Evolutionary conservation across 768 basidiomycete genomes (phyloP), one percentile per base, ranked within the genome.

Genomic region (Dacryopinax primogenitus): DNA sequence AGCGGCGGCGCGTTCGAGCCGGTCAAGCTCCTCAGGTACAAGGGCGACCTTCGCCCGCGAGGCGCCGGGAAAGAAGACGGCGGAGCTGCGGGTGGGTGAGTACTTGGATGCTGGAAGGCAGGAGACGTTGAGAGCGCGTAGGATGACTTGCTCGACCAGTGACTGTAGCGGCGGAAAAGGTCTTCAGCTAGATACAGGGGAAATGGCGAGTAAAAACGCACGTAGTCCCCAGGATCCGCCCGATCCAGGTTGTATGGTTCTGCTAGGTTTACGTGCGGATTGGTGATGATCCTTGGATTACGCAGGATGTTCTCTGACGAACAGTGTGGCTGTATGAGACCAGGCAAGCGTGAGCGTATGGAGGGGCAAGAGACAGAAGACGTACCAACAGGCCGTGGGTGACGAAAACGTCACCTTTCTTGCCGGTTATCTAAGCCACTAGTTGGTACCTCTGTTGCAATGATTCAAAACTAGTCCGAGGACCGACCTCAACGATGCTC

Each of bases 171-270:
- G 18, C 9, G 18, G 18, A 9, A 37, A 18, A 37, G 9, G 36
- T 37, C 36, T 9, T 9, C 18, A 18, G 18, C 36, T 37, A 37
- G 36, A 37, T 9, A 37, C 11, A 37, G 9, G 18, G 36, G 11
- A 37, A 18, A 18, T 18, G 36, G 36, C 11, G 18, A 37, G 18
- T 9, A 18, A 18, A 18, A 37, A 37, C 36, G 36, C 36, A 37
- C 36, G 11, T 47, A 47, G n/a, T 47, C 45, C 23, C 9, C 45
- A 9, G 45, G 64, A 62, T 64, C 64, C 32, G 1, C 64, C 1
- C 64, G 18, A 28, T 64, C 39, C 41, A 64, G 35, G 41, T 64
- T 64, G 64, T 47, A 51, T 15, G 64, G 64, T 12, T 64, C 64
- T 13, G 4, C 33, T 16, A 64, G 35, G 33, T 32, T 51, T 28